Evolutionary conservation across 2,329 filamentous ascomycete species (phyloP).

Genomic region (Plectosphaerella cucumerina): DNA sequence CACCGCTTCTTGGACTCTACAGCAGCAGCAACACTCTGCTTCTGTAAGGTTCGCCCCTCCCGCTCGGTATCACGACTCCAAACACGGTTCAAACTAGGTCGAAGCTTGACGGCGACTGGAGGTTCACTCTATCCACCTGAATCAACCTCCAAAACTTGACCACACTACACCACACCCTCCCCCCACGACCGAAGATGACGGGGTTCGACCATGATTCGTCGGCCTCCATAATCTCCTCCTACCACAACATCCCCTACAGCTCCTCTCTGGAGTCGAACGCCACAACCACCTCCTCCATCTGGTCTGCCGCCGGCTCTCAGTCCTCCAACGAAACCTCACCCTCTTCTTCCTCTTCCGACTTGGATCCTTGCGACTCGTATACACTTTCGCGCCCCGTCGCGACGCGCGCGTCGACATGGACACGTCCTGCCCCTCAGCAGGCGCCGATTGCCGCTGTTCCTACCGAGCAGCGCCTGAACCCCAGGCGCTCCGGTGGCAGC

Average conservation of each 20-base stretch:
- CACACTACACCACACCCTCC: not conserved
- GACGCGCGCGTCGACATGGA: slow-evolving; percentile 24
- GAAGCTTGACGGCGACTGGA: slow-evolving; percentile 30
- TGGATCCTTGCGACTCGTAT: slow-evolving; percentile 42
- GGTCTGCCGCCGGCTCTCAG: slow-evolving; percentile 69
- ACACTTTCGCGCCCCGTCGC: slow-evolving; percentile 29
- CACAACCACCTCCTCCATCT: slow-evolving; percentile 74
- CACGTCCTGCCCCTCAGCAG: slow-evolving; percentile 16
- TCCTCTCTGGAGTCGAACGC: slow-evolving; percentile 70
- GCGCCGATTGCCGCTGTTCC: slow-evolving; percentile 40
- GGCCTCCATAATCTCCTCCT: slow-evolving; percentile 43
- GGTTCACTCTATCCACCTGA: slow-evolving; percentile 8
- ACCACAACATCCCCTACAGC: slow-evolving; percentile 58
- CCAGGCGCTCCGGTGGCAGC: slow-evolving; percentile 52
- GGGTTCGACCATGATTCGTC: slow-evolving; percentile 49
- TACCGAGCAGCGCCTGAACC: slow-evolving; percentile 60
- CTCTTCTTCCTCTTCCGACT: slow-evolving; percentile 51
- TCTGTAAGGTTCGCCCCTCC: slow-evolving; percentile 33
- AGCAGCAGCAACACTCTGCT: slow-evolving; percentile 27
- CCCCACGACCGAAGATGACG: slow-evolving; percentile 49
- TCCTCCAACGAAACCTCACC: slow-evolving; percentile 66
- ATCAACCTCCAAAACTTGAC: not conserved
- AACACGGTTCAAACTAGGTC: slow-evolving; percentile 25
- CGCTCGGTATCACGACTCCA: slow-evolving; percentile 27
- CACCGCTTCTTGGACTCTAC: slow-evolving; percentile 34